Evolutionary conservation across 345 rosid species (phyloP), one percentile per base, ranked within the genome.

Genomic region (Nasturtium officinale): DNA sequence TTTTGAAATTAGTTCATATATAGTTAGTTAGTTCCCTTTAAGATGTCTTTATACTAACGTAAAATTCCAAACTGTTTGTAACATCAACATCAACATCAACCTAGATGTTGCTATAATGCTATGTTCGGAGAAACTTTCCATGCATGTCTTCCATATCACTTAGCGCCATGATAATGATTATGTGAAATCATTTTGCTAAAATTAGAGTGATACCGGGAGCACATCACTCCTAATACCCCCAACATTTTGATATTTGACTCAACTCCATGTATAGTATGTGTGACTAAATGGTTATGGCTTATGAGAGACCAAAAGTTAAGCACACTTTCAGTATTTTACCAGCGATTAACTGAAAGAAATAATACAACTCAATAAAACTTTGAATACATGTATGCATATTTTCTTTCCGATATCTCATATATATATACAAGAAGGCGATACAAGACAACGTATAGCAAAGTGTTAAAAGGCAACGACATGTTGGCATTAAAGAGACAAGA

Each of bases 401-500:
- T 23, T 25, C 9, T n/a, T 25, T 38, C n/a, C 3, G 11, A 38
- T 20, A 40, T 11, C 29, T 17, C 30, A 42, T 55, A n/a, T 33
- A 58, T 9, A 30, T 45, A 13, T 69, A 33, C 17, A 33, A 37
- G 51, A 35, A 26, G 18, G 13, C 11, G 23, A 47, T 35, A 50
- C 33, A 23, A 35, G 18, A n/a, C 58, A 70, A 32, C 29, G 9
- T 70, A 16, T 61, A 60, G 17, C 58, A 71, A 47, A 71, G 38
- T 69, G 55, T 69, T 6, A 23, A 58, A 57, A 32, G 11, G 35
- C 37, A 5, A 23, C 5, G 45, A 20, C 61, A 51, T 71, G 33
- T 71, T 61, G 68, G 68, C 30, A 71, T 61, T 38, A 51, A 58
- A 51, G 75, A 50, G 75, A 71, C 68, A 50, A 16, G 12, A 48